These are phyloP conservation scores for Athelia psychrophila DNA, from an alignment of 1,284 basidiomycete genomes.

Conservation along the genomic window DNA sequence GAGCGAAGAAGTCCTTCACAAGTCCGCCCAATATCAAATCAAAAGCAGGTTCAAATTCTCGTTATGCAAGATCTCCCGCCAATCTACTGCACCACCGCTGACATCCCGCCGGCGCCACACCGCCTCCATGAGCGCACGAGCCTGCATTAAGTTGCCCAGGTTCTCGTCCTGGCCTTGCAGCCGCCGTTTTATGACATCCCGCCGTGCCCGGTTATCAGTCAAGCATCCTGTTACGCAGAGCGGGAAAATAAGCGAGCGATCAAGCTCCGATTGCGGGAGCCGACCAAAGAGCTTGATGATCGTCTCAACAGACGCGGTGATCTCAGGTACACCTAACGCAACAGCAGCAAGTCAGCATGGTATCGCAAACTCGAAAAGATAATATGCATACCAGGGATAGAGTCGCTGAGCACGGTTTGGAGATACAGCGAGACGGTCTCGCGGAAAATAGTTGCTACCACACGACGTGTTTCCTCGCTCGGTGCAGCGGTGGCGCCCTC, in stretches of 20 bases:
- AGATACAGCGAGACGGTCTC: slow-evolving; percentile 70
- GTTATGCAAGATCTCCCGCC: slow-evolving; percentile 60
- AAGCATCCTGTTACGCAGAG: slow-evolving; percentile 70
- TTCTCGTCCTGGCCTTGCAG: slow-evolving; percentile 53
- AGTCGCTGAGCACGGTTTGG: slow-evolving; percentile 66
- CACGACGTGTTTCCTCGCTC: slow-evolving; percentile 40
- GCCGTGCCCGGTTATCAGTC: slow-evolving; percentile 58
- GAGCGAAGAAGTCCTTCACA: no score
- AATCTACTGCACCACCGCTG: slow-evolving; percentile 50
- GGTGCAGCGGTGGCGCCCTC: slow-evolving; percentile 23
- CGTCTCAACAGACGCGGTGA: slow-evolving; percentile 50
- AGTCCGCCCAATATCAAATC: slow-evolving; percentile 33
- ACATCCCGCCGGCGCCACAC: slow-evolving; percentile 66
- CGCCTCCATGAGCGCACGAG: slow-evolving; percentile 58
- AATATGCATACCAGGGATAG: slow-evolving; percentile 54
- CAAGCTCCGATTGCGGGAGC: slow-evolving; percentile 53
- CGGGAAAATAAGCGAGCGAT: slow-evolving; percentile 68
- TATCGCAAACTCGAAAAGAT: slow-evolving; percentile 4
- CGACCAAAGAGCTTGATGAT: slow-evolving; percentile 52
- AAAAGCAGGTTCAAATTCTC: slow-evolving; percentile 51
- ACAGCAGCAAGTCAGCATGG: slow-evolving; percentile 10
- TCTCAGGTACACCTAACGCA: slow-evolving; percentile 66
- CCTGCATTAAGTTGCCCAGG: slow-evolving; percentile 61
- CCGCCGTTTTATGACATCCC: slow-evolving; percentile 59
- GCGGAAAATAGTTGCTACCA: slow-evolving; percentile 59